These are phyloP conservation scores for Pichia sp. DNA, from an alignment of 1,139 yeast genomes.

Conservation along the genomic window DNA sequence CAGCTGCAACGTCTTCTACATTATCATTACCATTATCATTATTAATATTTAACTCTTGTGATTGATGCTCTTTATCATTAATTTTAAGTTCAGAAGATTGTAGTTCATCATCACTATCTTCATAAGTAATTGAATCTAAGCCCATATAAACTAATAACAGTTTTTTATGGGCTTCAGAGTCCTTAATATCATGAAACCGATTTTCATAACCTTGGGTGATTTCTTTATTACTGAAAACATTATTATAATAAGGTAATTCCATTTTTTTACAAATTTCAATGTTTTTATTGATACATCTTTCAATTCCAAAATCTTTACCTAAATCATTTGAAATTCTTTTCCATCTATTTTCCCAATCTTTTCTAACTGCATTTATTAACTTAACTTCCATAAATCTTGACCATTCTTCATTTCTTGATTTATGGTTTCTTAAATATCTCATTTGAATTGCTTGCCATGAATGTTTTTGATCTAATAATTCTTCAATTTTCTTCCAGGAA, in stretches of 20 bases:
- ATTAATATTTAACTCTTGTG: not conserved
- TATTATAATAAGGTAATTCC: constrained; percentile 21
- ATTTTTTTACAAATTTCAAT: constrained; percentile 27
- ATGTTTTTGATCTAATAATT: constrained; percentile 30
- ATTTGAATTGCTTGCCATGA: constrained; percentile 40
- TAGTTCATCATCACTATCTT: constrained; percentile 23
- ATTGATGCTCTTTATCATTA: not conserved
- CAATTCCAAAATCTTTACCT: constrained; percentile 25
- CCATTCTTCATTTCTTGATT: constrained; percentile 31
- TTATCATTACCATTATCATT: not conserved
- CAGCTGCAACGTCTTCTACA: not conserved
- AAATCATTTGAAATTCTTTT: constrained; percentile 29
- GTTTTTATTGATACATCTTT: constrained; percentile 26
- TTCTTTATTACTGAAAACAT: constrained; percentile 25
- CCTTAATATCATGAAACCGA: constrained; percentile 25
- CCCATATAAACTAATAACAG: constrained; percentile 31
- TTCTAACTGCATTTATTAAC: constrained; percentile 27
- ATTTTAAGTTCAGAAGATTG: not conserved
- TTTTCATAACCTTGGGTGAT: constrained; percentile 20
- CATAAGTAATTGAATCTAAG: constrained; percentile 29
- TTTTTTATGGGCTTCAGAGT: constrained; percentile 28
- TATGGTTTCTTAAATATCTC: constrained; percentile 36
- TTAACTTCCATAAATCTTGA: constrained; percentile 29
- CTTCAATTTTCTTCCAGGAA: constrained; percentile 36
- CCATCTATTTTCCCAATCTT: constrained; percentile 39